These are phyloP conservation scores for Pseudocercospora fijiensis DNA, from an alignment of 2,329 filamentous ascomycete species.

Conservation along the genomic window DNA sequence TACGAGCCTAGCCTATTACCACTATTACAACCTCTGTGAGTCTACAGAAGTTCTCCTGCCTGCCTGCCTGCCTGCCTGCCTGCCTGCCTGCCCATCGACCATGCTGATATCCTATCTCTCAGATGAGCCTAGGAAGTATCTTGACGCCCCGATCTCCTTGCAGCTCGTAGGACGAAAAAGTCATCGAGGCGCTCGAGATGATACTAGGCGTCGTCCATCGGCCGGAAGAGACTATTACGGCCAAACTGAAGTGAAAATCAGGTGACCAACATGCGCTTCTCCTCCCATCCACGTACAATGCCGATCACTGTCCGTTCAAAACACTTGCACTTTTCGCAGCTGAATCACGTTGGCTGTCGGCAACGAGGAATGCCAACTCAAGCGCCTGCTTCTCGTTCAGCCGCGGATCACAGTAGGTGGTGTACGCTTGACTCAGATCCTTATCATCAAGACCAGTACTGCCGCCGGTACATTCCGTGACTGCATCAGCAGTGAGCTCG, in stretches of 20 bases:
- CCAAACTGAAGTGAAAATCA: background rate
- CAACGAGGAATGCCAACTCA: conserved; percentile 90
- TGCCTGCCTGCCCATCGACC: background rate
- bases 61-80: no score
- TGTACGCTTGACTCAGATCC: conserved; percentile 86
- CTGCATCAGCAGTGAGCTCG: conserved; percentile 90
- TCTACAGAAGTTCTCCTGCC: background rate
- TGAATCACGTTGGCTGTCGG: conserved; percentile 53
- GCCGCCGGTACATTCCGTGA: conserved; percentile 93
- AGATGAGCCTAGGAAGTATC: conserved; percentile 45
- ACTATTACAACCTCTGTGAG: conserved; percentile 51
- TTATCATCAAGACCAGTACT: conserved; percentile 84
- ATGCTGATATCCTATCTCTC: background rate
- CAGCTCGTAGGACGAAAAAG: conserved; percentile 57
- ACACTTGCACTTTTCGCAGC: background rate
- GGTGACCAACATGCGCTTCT: background rate
- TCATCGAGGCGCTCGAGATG: conserved; percentile 44
- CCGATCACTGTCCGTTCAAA: background rate
- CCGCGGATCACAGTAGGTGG: conserved; percentile 90
- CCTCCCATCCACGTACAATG: background rate
- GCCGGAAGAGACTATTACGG: background rate
- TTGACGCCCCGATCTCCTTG: conserved; percentile 52
- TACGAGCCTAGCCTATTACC: conserved; percentile 59
- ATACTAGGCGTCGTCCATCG: conserved; percentile 27
- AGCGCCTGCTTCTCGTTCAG: conserved; percentile 97